Evolutionary conservation across 768 basidiomycete genomes (phyloP).

Genomic region (Leucocoprinus leucothites): DNA sequence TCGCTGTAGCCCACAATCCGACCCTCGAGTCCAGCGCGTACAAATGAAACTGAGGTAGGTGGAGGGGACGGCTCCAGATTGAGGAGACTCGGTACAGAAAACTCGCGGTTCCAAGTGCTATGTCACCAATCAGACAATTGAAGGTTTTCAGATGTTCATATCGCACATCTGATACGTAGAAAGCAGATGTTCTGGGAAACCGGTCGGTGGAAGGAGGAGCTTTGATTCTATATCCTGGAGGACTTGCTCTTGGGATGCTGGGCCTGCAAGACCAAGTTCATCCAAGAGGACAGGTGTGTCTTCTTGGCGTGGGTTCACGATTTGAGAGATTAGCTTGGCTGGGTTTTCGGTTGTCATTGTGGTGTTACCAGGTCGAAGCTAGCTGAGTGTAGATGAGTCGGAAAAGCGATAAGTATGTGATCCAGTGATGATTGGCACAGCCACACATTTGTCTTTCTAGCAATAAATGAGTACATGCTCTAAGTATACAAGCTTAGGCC

Average conservation of each 20-base stretch:
- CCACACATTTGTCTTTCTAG: not conserved
- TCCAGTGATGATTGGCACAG: slow-evolving; percentile 5
- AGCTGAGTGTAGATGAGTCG: too few species aligned
- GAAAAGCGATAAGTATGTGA: not conserved
- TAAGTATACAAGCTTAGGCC: too few species aligned
- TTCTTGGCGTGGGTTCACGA: slow-evolving; percentile 40
- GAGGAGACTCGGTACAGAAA: slow-evolving; percentile 63
- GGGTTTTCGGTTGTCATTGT: slow-evolving; percentile 31
- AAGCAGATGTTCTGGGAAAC: slow-evolving; percentile 70
- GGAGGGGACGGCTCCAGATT: slow-evolving; percentile 66
- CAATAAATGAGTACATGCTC: too few species aligned
- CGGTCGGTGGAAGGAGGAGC: slow-evolving; percentile 65
- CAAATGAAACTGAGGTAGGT: slow-evolving; percentile 69
- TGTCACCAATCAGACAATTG: slow-evolving; percentile 14
- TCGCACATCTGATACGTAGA: slow-evolving; percentile 82
- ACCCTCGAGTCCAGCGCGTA: slow-evolving; percentile 78
- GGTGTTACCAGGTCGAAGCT: too few species aligned
- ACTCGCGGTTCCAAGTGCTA: slow-evolving; percentile 71
- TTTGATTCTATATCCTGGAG: slow-evolving; percentile 71
- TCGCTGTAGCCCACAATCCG: slow-evolving; percentile 80
- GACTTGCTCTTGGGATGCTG: slow-evolving; percentile 59
- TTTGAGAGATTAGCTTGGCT: slow-evolving; percentile 38
- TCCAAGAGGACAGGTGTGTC: slow-evolving; percentile 44
- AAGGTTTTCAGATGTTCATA: slow-evolving; percentile 10
- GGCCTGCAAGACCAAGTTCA: slow-evolving; percentile 52